Base-by-base conservation (phyloP, 176 grass and related monocot genomes). In the Ampelocalamus luodianensis region DNA sequence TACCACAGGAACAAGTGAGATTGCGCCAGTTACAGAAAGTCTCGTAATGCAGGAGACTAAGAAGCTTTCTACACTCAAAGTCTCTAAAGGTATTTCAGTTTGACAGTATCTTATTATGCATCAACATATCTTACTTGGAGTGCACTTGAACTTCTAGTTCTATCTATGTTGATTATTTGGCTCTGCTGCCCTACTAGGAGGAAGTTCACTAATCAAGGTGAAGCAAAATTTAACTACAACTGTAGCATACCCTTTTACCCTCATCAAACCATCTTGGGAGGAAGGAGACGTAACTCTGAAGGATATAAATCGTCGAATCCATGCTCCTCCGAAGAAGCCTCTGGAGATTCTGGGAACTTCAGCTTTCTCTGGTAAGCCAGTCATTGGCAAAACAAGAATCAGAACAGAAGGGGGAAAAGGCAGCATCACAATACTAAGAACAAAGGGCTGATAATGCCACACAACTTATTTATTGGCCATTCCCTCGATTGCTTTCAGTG, bases 351-450 rank as follows among this genome's bases (percentile, higher is more conserved):
- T 86, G 29, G 90, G 73, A 74, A 98, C 92, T 81, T 98, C 93
- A 34, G 72, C 91, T 27, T 95, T 95, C 72, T 93, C 93, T 75
- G 96, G 93, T 24, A 98, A 98, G 82, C 96, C 91, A 8, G 89
- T 98, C 34, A 87, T 95, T 65, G 91, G 89, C 76, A 93, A 98
- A 83, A 98, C 91, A 75, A 95, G 92, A 76, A 93, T 98, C 79
- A 88, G 76, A 71, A 98, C 93, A 46, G 91, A 93, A 66, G 91
- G 91, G n/a, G 96, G 93, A 15, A 95, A 90, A 89, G 96, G 96
- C 74, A 92, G 96, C 93, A 95, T 98, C 79, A 98, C 96, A 34
- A 92, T 98, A 87, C 49, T 98, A 74, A 93, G 91, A 84, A 98
- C 96, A 11, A 95, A 93, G 73, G 91, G 89, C 77, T 92, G 92